Evolutionary conservation across 1,139 yeast species (phyloP), one percentile per base, ranked within the genome.

Genomic region (Hemisphaericaspora subhashii): DNA sequence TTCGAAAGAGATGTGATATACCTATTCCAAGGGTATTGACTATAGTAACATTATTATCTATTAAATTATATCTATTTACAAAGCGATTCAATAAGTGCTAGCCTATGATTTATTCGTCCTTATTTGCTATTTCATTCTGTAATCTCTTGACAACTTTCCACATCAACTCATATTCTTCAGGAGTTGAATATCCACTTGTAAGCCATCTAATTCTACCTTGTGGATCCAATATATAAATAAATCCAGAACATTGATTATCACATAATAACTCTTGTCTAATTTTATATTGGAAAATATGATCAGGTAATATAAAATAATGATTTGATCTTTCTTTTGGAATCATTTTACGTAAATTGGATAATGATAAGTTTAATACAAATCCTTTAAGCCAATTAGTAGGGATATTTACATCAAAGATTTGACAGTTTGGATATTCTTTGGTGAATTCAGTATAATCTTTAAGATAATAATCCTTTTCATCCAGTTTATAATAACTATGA

Each of bases 171-270:
- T 68, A 63, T 50, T 90, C 98, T 26, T 74, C 72, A 9, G 75
- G 79, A 13, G 72, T 70, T 3, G 96, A 84, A 36, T 74, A 76
- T 1, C 98, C 98, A 54, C 95, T 80, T 1, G 90, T 87, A 12
- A 90, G 92, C 98, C 98, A 92, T 52, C 98, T 72, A 36, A 92
- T 82, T 51, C 76, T 81, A 38, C 86, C 84, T 12, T 79, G 68
- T 13, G 70, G 68, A 54, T 92, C 98, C 26, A 92, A 72, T 13
- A 92, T 67, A 51, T 88, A 85, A 8, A 88, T 68, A 57, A 87
- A 90, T 0, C 98, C 98, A 1, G 95, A 79, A 50, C 85, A 86
- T 33, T 79, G 75, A 57, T 92, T 92, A 44, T 81, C 83, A 49
- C 92, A 77, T 38, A 77, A 66, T 31, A 92, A 65, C 16, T 76